Evolutionary conservation across 345 rosid genomes (phyloP).

Genomic region (Erucastrum elatum): DNA sequence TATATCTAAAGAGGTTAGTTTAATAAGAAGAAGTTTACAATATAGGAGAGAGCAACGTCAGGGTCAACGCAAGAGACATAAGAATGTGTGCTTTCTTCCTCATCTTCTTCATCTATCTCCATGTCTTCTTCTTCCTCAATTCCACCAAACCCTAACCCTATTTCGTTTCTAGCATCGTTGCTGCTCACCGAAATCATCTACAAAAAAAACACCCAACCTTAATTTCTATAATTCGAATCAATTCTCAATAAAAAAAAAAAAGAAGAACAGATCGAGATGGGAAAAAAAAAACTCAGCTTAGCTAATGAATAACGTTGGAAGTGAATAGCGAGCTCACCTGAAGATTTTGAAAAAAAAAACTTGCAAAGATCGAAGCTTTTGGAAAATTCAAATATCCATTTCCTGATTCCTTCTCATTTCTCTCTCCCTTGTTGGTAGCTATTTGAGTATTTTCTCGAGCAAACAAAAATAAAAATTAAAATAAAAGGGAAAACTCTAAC

Average conservation of each 20-base stretch:
- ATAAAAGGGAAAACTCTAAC: neutral
- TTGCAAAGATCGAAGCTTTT: conserved; percentile 23
- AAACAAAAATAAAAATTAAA: neutral
- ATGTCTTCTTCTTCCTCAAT: conserved; percentile 43
- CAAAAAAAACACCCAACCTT: conserved; percentile 1
- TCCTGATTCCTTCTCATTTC: conserved; percentile 2
- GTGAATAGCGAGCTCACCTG: conserved; percentile 14
- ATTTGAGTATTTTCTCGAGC: conserved; percentile 9
- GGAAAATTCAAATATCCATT: conserved; percentile 31
- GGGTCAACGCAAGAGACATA: conserved; percentile 65
- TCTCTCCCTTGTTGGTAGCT: conserved; percentile 9
- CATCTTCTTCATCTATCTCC: conserved; percentile 3
- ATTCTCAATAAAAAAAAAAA: conserved; percentile 16
- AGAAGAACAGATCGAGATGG: conserved; percentile 26
- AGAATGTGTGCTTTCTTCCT: conserved; percentile 65
- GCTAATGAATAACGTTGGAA: neutral
- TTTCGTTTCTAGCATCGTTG: conserved; percentile 52
- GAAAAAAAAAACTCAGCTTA: neutral
- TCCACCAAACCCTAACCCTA: conserved; percentile 49
- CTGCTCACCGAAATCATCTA: conserved; percentile 57
- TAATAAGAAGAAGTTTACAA: conserved; percentile 45
- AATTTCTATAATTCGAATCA: conserved; percentile 17
- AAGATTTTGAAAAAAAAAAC: neutral
- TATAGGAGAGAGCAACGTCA: conserved; percentile 75
- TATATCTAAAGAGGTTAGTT: neutral